Base-by-base conservation (phyloP, 2,329 filamentous ascomycete genomes). In the Juglanconis oblonga region DNA sequence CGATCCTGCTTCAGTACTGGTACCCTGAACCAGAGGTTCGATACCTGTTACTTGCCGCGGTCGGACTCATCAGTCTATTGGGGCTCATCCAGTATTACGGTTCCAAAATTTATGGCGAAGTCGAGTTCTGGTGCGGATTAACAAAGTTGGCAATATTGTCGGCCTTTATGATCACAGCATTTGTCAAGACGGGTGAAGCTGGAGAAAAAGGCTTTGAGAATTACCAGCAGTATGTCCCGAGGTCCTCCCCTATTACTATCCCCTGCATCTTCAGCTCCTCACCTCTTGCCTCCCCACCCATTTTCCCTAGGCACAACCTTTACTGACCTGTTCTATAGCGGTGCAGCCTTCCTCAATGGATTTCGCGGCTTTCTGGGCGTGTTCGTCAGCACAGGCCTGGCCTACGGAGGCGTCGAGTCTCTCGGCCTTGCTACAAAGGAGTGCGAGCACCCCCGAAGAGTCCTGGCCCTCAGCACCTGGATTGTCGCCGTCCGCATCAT, bases 111-210 rank as follows among this genome's bases (percentile, higher is more conserved):
- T 80, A 75, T 62, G 78, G 69, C 63, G 78, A 76, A 69, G 76
- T 81, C 40, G 82, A 85, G 66, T 83, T 83, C 58, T 65, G 77
- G 14, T 77, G 85, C n/a, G 76, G 76, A 35, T 70, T 79, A 9
- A 76, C 82, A 61, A 85, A 85, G 67, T 74, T 83, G 59, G 61
- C 74, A 35, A 81, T 83, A 36, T 74, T 81, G 64, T 70, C 79
- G 31, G 80, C 81, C 17, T 87, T 87, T 70, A 82, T 87, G 62
- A 73, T 87, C 57, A 72, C 84, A 4, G 81, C 79, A 14, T 78
- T 85, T 54, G 74, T 84, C 55, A 76, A 78, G 40, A 79, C 61
- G 0, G 42, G 52, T 6, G 60, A 56, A n/a, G 57, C 57, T n/a
- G 50, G 51, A 47, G 53, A 50, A 3, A 32, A 50, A 29, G 53